Base-by-base conservation (phyloP, 1,284 basidiomycete species). In the Ceratobasidium sp. region DNA sequence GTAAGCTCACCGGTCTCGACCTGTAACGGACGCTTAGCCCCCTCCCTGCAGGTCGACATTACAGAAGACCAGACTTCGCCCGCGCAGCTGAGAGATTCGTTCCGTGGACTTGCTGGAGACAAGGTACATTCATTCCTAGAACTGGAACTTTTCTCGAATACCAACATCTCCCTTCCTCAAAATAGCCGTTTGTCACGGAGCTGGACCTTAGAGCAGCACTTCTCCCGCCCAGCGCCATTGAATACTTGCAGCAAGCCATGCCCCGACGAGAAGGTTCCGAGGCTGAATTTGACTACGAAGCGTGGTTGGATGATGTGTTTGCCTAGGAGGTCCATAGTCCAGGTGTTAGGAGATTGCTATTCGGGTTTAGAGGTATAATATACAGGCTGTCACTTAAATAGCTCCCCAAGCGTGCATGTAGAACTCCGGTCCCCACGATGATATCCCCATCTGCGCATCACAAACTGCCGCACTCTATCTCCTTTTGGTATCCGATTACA, bases 21-120 rank as follows among this genome's bases (percentile, higher is more conserved):
- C 24, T 53, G 13, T 43, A 61, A 34, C 39, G 16, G 51, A 37
- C 48, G 19, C 7, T 39, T 54, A 43, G 43, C 29, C 56, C 75
- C 65, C 65, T 46, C 76, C 54, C 51, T 56, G 22, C 77, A 96
- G 94, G 92, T 96, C 61, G 94, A 96, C 62, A 97, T 98, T 77
- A 97, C 91, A 37, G 95, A 98, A 84, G 98, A 98, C 81, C 95
- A 97, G 73, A 96, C 94, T 0, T 93, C 95, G 0, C 89, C 92
- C 0, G 95, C 96, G 73, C 97, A 98, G 80, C 86, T 99, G 76
- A 89, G 94, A 24, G 95, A 96, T 78, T 91, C 96, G 1, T 99
- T 99, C 89, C 90, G 94, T 59, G 94, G 94, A 8, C 91, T 98
- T 56, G 95, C 96, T 1, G 88, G 86, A 14, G 92, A 96, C 80